Base-by-base conservation (phyloP, 192 early-diverging fungal genomes). In the Coemansia sp. region DNA sequence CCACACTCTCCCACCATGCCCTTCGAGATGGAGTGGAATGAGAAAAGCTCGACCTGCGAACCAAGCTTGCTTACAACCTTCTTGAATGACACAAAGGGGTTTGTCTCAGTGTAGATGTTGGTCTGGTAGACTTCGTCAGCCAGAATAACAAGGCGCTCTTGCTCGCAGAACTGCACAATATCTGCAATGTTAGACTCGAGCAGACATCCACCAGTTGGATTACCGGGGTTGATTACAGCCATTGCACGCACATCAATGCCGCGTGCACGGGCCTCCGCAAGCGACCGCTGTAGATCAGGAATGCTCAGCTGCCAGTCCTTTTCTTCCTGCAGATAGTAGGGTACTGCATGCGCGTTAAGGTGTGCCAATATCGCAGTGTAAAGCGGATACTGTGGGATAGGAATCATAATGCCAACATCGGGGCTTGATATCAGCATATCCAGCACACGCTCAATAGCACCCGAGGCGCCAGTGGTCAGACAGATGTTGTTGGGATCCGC, bases 121-220 rank as follows among this genome's bases (percentile, higher is more conserved):
- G 93, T 90, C 83, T 99, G 97, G 80, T 99, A 99, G 25, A 99
- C 97, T 70, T 99, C 97, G 80, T 99, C 97, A 1, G 97, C 97
- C 23, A 99, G 72, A 4, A 99, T 68, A 17, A 97, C 88, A 46
- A 99, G 79, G 23, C 71, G 85, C 72, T 99, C 89, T 53, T 78
- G 71, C 67, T 91, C 83, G 77, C 94, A 96, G 76, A 97, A 95
- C 52, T 86, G 83, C 56, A 98, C 88, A 52, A 98, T 92, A 83
- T 94, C 92, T 9, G 78, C 81, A 84, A 98, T 96, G 71, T 94
- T 93, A 42, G 92, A 84, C 71, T 87, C 84, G 19, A 76, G 74
- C 51, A 98, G 84, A 71, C 89, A 92, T 66, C 94, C 92, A 57
- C 97, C 97, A 3, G 97, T 99, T 21, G 97, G 97, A 87, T 99